phyloP scores from a whole-genome alignment of 2,329 filamentous ascomycete genomes.

The Penicillium sp. region DNA sequence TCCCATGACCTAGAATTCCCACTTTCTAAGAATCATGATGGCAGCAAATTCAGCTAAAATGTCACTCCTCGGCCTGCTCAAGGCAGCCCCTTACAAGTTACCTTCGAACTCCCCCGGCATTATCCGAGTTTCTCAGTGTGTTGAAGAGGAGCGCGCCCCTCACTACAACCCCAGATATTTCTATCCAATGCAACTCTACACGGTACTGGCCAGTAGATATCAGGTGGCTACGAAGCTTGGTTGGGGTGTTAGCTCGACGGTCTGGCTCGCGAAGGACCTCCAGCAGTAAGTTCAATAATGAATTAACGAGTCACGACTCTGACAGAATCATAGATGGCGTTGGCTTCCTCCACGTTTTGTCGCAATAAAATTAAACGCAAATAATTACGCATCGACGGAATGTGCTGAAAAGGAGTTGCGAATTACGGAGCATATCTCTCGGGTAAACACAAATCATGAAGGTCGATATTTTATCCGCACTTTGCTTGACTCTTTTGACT shows the following conservation, averaged over 20 bases:
- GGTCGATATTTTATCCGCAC: conserved; percentile 34
- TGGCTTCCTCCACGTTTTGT: conserved; percentile 31
- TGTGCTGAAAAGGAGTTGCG: conserved; percentile 29
- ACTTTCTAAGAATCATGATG: no score
- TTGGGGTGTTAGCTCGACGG: conserved; percentile 41
- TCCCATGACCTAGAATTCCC: no score
- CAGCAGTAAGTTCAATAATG: conserved; percentile 18
- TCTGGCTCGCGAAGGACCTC: conserved; percentile 41
- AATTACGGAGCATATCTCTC: conserved; percentile 32
- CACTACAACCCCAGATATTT: conserved; percentile 1
- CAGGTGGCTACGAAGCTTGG: conserved; percentile 41
- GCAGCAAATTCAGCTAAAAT: no score
- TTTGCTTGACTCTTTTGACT: conserved; percentile 35
- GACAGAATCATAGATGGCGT: conserved; percentile 20
- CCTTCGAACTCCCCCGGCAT: no score
- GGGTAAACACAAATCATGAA: conserved; percentile 28
- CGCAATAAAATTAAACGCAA: conserved; percentile 36
- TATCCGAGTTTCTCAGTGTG: no score
- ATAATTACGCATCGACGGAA: conserved; percentile 13
- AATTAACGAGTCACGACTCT: conserved; percentile 5
- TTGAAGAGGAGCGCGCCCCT: not conserved
- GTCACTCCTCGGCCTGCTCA: no score
- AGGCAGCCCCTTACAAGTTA: no score
- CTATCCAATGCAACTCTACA: conserved; percentile 26
- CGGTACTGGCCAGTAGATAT: conserved; percentile 37